These are phyloP conservation scores for Oryza brachyantha DNA, from an alignment of 176 grass and related monocot genomes.

Conservation along the genomic window DNA sequence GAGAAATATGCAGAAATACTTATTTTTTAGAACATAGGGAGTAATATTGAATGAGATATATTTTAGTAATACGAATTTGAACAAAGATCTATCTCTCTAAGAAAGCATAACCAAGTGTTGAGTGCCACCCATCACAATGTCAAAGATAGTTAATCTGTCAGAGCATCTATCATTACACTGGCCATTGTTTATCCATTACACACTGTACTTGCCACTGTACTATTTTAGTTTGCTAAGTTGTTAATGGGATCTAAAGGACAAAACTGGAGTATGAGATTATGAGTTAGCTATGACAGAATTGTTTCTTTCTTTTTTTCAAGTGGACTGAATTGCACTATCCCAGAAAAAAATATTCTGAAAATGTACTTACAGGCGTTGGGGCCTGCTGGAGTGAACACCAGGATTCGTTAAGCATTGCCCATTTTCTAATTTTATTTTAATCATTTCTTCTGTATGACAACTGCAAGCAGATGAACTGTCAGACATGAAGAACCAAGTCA, in stretches of 20 bases:
- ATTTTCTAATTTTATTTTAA: background rate
- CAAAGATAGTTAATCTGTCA: conserved; percentile 44
- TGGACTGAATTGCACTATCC: background rate
- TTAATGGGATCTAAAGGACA: background rate
- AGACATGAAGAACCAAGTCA: background rate
- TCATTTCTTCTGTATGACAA: background rate
- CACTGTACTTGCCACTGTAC: background rate
- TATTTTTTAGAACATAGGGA: too few species aligned
- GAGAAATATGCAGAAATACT: too few species aligned
- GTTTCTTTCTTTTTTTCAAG: background rate
- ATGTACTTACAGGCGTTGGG: background rate
- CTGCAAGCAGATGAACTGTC: conserved; percentile 4
- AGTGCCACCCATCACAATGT: conserved; percentile 7
- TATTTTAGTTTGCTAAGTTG: conserved; percentile 4
- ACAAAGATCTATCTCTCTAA: background rate
- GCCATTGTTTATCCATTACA: background rate
- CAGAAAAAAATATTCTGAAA: background rate
- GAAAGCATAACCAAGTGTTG: background rate
- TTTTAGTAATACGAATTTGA: too few species aligned
- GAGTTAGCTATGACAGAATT: background rate
- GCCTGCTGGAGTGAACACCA: background rate
- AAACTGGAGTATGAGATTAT: conserved; percentile 11
- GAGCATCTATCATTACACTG: conserved; percentile 31
- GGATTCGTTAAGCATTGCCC: background rate
- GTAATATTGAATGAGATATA: too few species aligned